Conservation (phyloP, 169 alveolate genomes). For the Cryptosporidium baileyi region DNA sequence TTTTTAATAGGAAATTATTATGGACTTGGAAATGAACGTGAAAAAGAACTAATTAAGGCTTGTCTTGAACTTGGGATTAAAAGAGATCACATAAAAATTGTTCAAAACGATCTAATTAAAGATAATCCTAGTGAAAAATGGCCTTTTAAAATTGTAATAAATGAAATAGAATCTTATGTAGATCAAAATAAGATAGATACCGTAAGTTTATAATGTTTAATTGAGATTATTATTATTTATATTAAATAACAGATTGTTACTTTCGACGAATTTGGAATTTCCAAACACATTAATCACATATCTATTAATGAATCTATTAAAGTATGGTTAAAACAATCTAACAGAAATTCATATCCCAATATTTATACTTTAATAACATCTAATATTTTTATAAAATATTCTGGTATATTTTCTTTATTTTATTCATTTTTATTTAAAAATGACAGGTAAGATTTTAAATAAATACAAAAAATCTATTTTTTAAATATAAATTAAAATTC, state of each 20-base stretch:
- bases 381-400: constrained; percentile 18
- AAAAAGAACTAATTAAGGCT: constrained; percentile 23
- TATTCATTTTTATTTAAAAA: neutral
- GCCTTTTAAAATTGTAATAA: constrained; percentile 1
- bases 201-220: constrained; percentile 18
- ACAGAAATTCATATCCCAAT: neutral
- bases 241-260: constrained; percentile 10
- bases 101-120: constrained; percentile 9
- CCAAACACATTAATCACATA: constrained; percentile 46
- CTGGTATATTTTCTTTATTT: constrained; percentile 31
- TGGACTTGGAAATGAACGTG: constrained; percentile 32
- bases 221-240: neutral
- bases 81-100: neutral
- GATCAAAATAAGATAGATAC: neutral
- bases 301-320: constrained; percentile 28
- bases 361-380: constrained; percentile 7
- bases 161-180: constrained; percentile 31
- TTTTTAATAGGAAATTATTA: constrained; percentile 15
- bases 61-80: constrained; percentile 13
- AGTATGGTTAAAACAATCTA: constrained; percentile 3
- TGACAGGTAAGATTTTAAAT: neutral
- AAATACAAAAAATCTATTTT: neutral
- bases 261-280: constrained; percentile 51
- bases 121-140: constrained; percentile 39
- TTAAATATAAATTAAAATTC: neutral